Conservation (phyloP, 2,329 filamentous ascomycete genomes). For the Neophaeococcomyces mojaviensis region DNA sequence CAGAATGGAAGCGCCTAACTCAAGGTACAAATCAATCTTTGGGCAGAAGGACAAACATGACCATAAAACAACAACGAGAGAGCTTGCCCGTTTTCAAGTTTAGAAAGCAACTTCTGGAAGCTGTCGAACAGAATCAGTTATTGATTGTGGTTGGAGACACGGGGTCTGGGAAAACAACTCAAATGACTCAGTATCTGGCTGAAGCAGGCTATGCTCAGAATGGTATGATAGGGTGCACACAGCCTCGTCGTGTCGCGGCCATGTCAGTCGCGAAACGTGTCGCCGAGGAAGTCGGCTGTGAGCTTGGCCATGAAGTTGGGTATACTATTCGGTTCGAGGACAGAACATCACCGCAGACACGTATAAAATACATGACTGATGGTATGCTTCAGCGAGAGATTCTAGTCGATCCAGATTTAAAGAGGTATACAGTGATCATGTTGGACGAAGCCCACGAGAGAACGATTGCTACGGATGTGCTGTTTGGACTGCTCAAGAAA, state of each 20-base stretch:
- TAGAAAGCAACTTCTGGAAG: slow-evolving; percentile 77
- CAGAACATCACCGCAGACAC: slow-evolving; percentile 75
- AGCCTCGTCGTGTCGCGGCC: slow-evolving; percentile 89
- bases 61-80: slow-evolving; percentile 91
- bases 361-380: slow-evolving; percentile 99
- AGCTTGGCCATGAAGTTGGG: slow-evolving; percentile 83
- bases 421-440: slow-evolving; percentile 92
- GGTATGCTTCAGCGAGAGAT: slow-evolving; percentile 97
- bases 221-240: slow-evolving; percentile 93
- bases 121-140: slow-evolving; percentile 79
- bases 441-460: slow-evolving; percentile 96
- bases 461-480: slow-evolving; percentile 89
- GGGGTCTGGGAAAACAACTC: slow-evolving; percentile 94
- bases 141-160: slow-evolving; percentile 96
- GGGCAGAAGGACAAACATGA: slow-evolving; percentile 80
- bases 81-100: slow-evolving; percentile 84
- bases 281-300: slow-evolving; percentile 86
- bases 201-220: slow-evolving; percentile 86
- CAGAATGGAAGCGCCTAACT: slow-evolving; percentile 86
- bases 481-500: slow-evolving; percentile 92
- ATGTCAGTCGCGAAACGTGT: slow-evolving; percentile 99
- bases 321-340: slow-evolving; percentile 98
- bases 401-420: slow-evolving; percentile 80
- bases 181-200: slow-evolving; percentile 89
- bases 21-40: slow-evolving; percentile 71